Evolutionary conservation across 2,329 filamentous ascomycete species (phyloP).

Genomic region (Penicillium hesseltinei): DNA sequence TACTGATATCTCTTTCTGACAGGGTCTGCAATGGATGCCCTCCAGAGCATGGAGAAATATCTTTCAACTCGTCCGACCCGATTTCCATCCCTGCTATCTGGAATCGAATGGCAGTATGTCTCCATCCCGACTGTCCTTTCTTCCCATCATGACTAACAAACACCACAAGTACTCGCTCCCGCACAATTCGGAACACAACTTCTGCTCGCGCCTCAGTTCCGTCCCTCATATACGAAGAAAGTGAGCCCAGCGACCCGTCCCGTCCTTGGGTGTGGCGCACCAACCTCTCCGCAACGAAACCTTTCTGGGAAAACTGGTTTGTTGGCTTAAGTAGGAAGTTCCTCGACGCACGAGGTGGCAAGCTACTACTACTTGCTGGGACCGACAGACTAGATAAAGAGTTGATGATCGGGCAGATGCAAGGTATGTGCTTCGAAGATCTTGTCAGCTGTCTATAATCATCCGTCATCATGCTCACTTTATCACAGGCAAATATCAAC

Average conservation of each 20-base stretch:
- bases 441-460: not conserved
- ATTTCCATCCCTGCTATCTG: constrained; percentile 74
- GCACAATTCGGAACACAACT: constrained; percentile 77
- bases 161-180: constrained; percentile 63
- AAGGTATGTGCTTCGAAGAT: constrained; percentile 57
- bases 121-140: not conserved
- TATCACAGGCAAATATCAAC: constrained; percentile 73
- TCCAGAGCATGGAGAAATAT: constrained; percentile 92
- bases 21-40: constrained; percentile 87
- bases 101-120: constrained; percentile 82
- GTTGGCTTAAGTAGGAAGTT: constrained; percentile 85
- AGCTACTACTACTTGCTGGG: constrained; percentile 79
- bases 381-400: constrained; percentile 90
- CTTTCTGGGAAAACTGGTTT: constrained; percentile 96
- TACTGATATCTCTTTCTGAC: not conserved
- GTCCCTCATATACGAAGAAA: constrained; percentile 61
- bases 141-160: constrained; percentile 1
- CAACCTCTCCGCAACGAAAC: constrained; percentile 75
- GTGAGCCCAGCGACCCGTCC: constrained; percentile 31
- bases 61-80: constrained; percentile 74
- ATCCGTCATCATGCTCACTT: not conserved
- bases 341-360: constrained; percentile 74
- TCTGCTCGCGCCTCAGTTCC: constrained; percentile 90
- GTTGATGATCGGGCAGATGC: constrained; percentile 94
- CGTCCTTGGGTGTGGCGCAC: constrained; percentile 80